Percentiles rank a stretch among this genome's conserved stretches.
phyloP scores from a whole-genome alignment of 202 grass and related monocot genomes.

The Elaeis oleifera region DNA sequence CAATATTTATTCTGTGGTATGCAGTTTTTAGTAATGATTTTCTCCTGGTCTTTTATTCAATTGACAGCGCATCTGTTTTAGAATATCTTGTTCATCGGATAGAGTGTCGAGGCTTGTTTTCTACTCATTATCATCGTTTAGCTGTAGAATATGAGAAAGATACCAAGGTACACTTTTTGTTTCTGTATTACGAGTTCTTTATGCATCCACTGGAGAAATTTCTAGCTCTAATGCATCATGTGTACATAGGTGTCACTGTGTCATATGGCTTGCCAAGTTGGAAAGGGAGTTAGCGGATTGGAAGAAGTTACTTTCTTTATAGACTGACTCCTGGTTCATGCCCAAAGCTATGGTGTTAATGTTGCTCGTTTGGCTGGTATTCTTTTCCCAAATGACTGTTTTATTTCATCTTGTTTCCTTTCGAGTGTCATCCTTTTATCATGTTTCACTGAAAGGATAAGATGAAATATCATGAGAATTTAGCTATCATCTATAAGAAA shows the following conservation, averaged over 20 bases:
- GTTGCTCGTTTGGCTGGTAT: conserved; percentile 87
- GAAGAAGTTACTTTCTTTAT: conserved; percentile 89
- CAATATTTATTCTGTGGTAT: background rate
- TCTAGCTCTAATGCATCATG: conserved; percentile 10
- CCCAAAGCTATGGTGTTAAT: conserved; percentile 98
- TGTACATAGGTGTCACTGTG: conserved; percentile 54
- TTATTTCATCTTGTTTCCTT: conserved; percentile 18
- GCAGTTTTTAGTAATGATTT: conserved; percentile 1
- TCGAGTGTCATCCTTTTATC: background rate
- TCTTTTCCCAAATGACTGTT: conserved; percentile 11
- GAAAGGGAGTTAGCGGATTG: conserved; percentile 46
- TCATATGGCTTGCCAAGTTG: conserved; percentile 88
- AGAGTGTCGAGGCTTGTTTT: conserved; percentile 88
- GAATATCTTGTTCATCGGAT: conserved; percentile 72
- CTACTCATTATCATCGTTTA: conserved; percentile 88
- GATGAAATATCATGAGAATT: no score
- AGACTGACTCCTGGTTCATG: conserved; percentile 68
- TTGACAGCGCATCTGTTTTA: conserved; percentile 65
- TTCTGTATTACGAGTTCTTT: background rate
- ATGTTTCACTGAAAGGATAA: no score
- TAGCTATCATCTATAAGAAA: no score
- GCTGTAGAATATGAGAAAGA: conserved; percentile 62
- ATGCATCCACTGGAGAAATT: background rate
- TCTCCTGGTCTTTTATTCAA: conserved; percentile 5
- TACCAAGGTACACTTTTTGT: conserved; percentile 42